Base-by-base conservation (phyloP, 1,284 basidiomycete genomes). In the Ustilago shanxiensis region DNA sequence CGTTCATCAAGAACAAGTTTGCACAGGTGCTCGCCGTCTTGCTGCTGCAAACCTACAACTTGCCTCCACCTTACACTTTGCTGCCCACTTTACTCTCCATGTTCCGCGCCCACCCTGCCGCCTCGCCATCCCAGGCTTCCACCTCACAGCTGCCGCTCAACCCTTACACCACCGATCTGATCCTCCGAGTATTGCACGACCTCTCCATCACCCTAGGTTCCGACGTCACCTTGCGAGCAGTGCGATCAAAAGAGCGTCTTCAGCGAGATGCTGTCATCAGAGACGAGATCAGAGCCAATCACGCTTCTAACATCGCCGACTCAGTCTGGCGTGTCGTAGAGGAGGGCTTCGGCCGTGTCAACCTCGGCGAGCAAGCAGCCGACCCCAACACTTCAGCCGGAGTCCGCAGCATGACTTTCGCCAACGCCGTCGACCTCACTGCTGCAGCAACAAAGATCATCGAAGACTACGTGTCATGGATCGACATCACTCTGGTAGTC, bases 391-490 rank as follows among this genome's bases (percentile, higher is more conserved):
- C 64, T 9, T 35, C 64, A 3, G 54, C 72, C 5, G 85, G 68
- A 82, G 91, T 67, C 88, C 90, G 74, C 90, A 91, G 88, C 86
- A 31, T 89, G 88, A 41, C 81, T 70, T 37, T 83, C 83, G 16
- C 79, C 87, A 31, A 86, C 87, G 41, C 86, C 86, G 52, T 86
- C 88, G 77, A 87, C 88, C 80, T 90, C 91, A 89, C 90, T 41
- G 91, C 91, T 66, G 88, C 91, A 13, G 95, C 97, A 81, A 89
- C 98, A 68, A 90, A 93, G 73, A 94, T 97, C 2, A 93, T 97
- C 83, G 93, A 92, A 11, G 94, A 95, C 47, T 99, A 98, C 87
- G 95, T 94, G 76, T 94, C 95, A 10, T 99, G 97, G 97, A 93
- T 99, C 81, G 98, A 99, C 85, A 95, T 99, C 83, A 93, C 94